Base-by-base conservation (phyloP, 2,329 filamentous ascomycete genomes). In the Fusarium solani-melongenae region DNA sequence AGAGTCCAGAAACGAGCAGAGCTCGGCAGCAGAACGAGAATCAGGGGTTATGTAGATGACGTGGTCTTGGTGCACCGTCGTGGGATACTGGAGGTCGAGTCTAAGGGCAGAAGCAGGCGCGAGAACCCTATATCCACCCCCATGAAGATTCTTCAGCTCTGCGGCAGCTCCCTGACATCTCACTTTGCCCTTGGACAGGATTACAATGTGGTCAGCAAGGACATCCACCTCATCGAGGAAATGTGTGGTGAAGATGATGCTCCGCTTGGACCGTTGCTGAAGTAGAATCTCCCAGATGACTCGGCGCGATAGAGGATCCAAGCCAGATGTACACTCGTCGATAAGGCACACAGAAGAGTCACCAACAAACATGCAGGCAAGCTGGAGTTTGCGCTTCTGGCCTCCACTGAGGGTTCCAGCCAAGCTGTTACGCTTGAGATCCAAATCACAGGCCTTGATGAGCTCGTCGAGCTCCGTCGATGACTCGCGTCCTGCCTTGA, bases 231-330 rank as follows among this genome's bases (percentile, higher is more conserved):
- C 91, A 73, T 93, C 92, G 22, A 93, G 84, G 78, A 93, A 93
- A 79, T 93, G 92, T 0, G 91, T 93, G 0, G 92, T 93, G 39
- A 93, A 83, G 15, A 93, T 83, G 77, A 93, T 91, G 2, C 90
- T 92, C 41, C 91, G 83, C 62, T 85, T 85, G 6, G 89, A 88
- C 60, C 91, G 86, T 76, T 92, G 90, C 2, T 88, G 86, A 3
- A 93, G 83, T 2, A 93, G 83, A 59, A 93, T 93, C 68, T 93
- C 90, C 91, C 91, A 93, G 56, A 93, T 91, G 78, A 91, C 91
- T 29, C 91, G 83, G 56, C 92, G 84, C 1, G 90, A 92, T 1
- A 93, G 82, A 1, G 92, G 91, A 78, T 93, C 92, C 22, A 93
- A 82, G 8, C 91, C 91, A 36, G 89, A 91, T 1, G 89, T 91